Base-by-base conservation (phyloP, 371 early-diverging fungal species). In the Mortierella sp. region DNA sequence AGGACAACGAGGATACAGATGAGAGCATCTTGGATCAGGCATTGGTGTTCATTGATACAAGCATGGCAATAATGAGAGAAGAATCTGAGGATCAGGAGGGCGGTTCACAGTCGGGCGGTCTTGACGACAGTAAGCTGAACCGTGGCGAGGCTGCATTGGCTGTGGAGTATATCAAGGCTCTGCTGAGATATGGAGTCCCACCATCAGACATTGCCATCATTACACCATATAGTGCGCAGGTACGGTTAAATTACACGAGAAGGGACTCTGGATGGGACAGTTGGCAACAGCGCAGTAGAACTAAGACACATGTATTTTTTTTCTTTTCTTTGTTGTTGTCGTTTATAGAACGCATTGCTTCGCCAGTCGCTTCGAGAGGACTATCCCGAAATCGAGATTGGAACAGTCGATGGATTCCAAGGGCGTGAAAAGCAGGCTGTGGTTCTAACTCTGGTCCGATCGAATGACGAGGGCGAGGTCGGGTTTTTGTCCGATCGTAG, bases 361-460 rank as follows among this genome's bases (percentile, higher is more conserved):
- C 56, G 70, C n/a, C 61, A 69, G 25, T 21, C 82, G 57, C 60
- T 87, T 25, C 64, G 68, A 56, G 84, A 83, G 52, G 79, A 68
- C 67, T 82, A 79, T 64, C 85, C 86, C 1, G 85, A 72, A 3
- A 84, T 96, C 52, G 95, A 95, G 70, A 89, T 96, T 23, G 94
- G 93, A 0, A 91, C 77, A 3, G 97, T 98, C 1, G 99, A 99
- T 83, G 97, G 98, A 0, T 97, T 98, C 73, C 99, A 99, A 80
- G 99, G 99, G 0, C 88, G 95, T 62, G 99, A 98, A 81, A 96
- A 96, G 68, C 96, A 98, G 62, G 96, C 93, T 1, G 91, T 98
- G 25, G 82, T 98, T 7, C 60, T 99, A 21, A 89, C 93, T 0
- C 81, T 97, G 12, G 98, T 97, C 5, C 83, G 97, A n/a, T 92